These are phyloP conservation scores for Kingdonia uniflora DNA, from an alignment of 164 flowering plant genomes.

Conservation along the genomic window DNA sequence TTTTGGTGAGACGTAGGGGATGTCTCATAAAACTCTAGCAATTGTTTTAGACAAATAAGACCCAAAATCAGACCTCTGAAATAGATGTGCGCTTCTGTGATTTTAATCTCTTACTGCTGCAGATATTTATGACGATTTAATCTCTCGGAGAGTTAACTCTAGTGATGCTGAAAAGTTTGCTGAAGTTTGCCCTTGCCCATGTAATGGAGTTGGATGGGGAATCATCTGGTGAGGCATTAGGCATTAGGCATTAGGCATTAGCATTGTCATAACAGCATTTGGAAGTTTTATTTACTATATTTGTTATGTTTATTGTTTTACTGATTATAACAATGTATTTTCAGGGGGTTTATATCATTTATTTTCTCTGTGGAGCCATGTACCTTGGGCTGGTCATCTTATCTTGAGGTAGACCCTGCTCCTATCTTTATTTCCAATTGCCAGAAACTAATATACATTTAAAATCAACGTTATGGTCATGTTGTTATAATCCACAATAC, in stretches of 20 bases:
- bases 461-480: too few relatives aligned
- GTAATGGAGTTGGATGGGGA: conserved; percentile 85
- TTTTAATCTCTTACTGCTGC: conserved; percentile 15
- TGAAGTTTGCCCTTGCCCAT: conserved; percentile 80
- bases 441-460: too few relatives aligned
- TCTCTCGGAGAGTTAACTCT: conserved; percentile 74
- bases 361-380: conserved; percentile 59
- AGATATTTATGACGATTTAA: conserved; percentile 91
- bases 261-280: background rate
- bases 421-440: background rate
- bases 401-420: conserved; percentile 45
- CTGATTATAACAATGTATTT: conserved; percentile 4
- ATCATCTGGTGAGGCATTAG: conserved; percentile 55
- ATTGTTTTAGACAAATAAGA: too few relatives aligned
- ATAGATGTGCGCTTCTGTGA: background rate
- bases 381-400: conserved; percentile 83
- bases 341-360: conserved; percentile 81
- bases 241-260: background rate
- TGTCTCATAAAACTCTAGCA: too few relatives aligned
- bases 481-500: too few relatives aligned
- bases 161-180: conserved; percentile 97
- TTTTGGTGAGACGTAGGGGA: too few relatives aligned
- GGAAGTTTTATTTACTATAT: background rate
- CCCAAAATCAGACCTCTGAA: too few relatives aligned
- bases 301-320: background rate